These are phyloP conservation scores for Hansenula sp. DNA, from an alignment of 1,139 yeast species.

Conservation along the genomic window DNA sequence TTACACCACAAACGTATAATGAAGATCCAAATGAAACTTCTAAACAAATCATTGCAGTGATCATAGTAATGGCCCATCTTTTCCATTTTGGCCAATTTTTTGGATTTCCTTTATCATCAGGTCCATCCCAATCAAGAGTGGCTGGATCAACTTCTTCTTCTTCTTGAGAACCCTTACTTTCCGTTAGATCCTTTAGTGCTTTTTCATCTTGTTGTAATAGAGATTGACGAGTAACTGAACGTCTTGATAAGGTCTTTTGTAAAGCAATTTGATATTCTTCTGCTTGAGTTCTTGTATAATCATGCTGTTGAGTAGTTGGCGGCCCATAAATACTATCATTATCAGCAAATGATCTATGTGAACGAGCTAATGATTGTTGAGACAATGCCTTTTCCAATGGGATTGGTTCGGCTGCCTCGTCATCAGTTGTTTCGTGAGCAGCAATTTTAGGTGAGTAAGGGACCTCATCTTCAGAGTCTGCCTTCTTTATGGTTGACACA, in stretches of 20 bases:
- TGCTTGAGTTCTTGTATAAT: conserved; percentile 7
- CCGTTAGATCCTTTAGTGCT: conserved; percentile 1
- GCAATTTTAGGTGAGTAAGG: too few species aligned
- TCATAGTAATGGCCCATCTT: conserved; percentile 61
- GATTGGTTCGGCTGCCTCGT: conserved; percentile 1
- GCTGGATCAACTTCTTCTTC: conserved; percentile 29
- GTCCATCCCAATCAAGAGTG: conserved; percentile 57
- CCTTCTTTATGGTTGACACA: not conserved
- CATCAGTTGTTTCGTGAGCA: not conserved
- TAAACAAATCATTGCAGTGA: conserved; percentile 58
- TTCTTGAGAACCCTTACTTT: not conserved
- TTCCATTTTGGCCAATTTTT: conserved; percentile 59
- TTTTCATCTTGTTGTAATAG: conserved; percentile 2
- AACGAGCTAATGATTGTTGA: conserved; percentile 4
- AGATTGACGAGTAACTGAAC: conserved; percentile 12
- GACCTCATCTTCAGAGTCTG: not conserved
- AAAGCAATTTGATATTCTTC: conserved; percentile 19
- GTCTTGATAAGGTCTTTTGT: conserved; percentile 21
- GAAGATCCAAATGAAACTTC: conserved; percentile 73
- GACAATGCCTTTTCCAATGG: conserved; percentile 2
- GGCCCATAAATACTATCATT: conserved; percentile 14
- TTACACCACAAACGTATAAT: conserved; percentile 57
- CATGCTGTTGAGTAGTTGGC: conserved; percentile 7
- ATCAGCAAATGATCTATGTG: conserved; percentile 15
- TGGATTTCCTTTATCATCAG: conserved; percentile 57